Evolutionary conservation across 495 filamentous ascomycete species (phyloP).

Genomic region (Podospora appendiculata): DNA sequence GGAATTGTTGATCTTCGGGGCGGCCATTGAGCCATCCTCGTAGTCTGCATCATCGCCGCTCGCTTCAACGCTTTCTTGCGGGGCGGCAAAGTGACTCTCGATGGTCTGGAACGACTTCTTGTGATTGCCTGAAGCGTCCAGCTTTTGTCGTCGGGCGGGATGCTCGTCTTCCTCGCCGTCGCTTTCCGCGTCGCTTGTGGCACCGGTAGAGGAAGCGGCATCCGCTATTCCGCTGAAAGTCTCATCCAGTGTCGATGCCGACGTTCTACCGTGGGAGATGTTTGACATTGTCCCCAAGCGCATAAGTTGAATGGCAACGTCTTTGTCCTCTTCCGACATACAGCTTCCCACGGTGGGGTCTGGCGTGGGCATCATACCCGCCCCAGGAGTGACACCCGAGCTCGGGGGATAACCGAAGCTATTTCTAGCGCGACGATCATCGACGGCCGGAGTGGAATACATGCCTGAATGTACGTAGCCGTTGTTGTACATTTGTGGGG

Average conservation of each 20-base stretch:
- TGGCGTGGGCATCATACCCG: conserved; percentile 76
- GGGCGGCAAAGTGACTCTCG: conserved; percentile 54
- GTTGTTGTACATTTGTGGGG: conserved; percentile 66
- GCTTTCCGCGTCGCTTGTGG: conserved; percentile 71
- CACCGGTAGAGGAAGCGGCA: conserved; percentile 72
- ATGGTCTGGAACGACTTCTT: conserved; percentile 47
- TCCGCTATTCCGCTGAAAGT: conserved; percentile 84
- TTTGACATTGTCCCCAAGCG: conserved; percentile 87
- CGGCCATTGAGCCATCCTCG: conserved; percentile 40
- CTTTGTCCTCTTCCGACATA: conserved; percentile 96
- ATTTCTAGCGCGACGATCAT: conserved; percentile 59
- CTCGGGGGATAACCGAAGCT: conserved; percentile 44
- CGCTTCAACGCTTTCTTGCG: conserved; percentile 61
- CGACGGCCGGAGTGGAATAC: conserved; percentile 51
- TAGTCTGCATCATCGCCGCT: conserved; percentile 65
- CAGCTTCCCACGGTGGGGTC: conserved; percentile 91
- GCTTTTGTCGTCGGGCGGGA: conserved; percentile 51
- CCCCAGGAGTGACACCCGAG: conserved; percentile 21
- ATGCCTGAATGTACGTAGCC: conserved; percentile 34
- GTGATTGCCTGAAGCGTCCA: conserved; percentile 41
- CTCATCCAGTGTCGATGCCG: conserved; percentile 89
- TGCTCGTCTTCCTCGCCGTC: conserved; percentile 66
- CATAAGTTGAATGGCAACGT: conserved; percentile 94
- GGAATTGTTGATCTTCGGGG: conserved; percentile 27
- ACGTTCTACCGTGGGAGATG: conserved; percentile 81